phyloP scores from a whole-genome alignment of 2,329 filamentous ascomycete genomes.

The Ceratocystis smalleyi region DNA sequence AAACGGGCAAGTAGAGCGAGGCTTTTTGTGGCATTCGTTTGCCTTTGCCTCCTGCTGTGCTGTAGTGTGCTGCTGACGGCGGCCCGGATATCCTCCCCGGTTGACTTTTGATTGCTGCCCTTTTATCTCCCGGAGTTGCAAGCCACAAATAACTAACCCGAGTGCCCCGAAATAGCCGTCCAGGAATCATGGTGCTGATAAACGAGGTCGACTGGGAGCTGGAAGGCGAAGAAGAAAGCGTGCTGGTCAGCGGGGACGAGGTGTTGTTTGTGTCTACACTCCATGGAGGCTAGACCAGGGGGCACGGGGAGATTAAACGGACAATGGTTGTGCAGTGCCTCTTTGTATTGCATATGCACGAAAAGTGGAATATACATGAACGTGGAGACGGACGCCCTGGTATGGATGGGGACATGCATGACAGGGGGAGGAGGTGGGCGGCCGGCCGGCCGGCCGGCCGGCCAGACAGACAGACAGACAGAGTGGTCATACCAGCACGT shows the following conservation, averaged over 20 bases:
- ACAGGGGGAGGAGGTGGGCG: no score
- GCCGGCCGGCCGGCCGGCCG: no score
- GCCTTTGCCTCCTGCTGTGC: background rate
- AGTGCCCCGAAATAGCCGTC: constrained; percentile 45
- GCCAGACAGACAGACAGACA: no score
- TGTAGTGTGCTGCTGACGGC: background rate
- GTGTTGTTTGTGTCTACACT: constrained; percentile 93
- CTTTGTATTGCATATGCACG: no score
- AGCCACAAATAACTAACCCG: constrained; percentile 19
- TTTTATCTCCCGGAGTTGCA: background rate
- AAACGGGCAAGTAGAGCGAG: background rate
- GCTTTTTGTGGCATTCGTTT: background rate
- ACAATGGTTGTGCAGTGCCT: no score
- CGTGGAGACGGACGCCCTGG: no score
- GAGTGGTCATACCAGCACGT: no score
- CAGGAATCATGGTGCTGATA: constrained; percentile 88
- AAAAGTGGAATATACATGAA: no score
- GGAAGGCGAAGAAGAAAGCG: constrained; percentile 83
- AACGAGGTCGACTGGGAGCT: constrained; percentile 98
- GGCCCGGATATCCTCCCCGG: background rate
- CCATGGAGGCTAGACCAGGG: constrained; percentile 57
- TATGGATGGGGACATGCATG: no score
- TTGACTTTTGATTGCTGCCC: background rate
- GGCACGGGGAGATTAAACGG: background rate
- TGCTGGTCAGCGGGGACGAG: constrained; percentile 66